Evolutionary conservation across 2,329 filamentous ascomycete genomes (phyloP).

Genomic region (Microdochium nivale): DNA sequence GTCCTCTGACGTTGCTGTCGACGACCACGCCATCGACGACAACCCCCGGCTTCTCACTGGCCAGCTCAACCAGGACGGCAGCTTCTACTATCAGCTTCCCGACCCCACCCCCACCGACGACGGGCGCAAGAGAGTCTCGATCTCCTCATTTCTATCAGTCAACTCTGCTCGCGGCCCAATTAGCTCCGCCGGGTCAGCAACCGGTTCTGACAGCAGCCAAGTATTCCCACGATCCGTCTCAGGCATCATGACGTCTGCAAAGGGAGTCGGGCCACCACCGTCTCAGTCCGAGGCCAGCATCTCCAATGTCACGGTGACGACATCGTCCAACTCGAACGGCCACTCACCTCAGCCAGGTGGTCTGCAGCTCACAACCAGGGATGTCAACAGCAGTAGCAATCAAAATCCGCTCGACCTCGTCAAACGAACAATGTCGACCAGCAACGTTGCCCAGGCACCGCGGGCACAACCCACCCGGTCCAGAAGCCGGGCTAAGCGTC

Average conservation of each 20-base stretch:
- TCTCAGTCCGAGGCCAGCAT: slow-evolving; percentile 41
- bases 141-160: slow-evolving; percentile 65
- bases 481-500: slow-evolving; percentile 61
- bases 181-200: slow-evolving; percentile 42
- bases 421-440: slow-evolving; percentile 28
- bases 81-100: slow-evolving; percentile 27
- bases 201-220: slow-evolving; percentile 39
- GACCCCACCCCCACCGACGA: slow-evolving; percentile 41
- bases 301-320: slow-evolving; percentile 44
- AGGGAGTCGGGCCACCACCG: slow-evolving; percentile 27
- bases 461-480: slow-evolving; percentile 47
- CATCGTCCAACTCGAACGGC: slow-evolving; percentile 34
- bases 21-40: slow-evolving; percentile 36
- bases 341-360: slow-evolving; percentile 30
- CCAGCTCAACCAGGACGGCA: slow-evolving; percentile 13
- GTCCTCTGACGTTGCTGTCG: slow-evolving; percentile 13
- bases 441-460: slow-evolving; percentile 13
- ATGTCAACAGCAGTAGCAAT: slow-evolving; percentile 19
- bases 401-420: slow-evolving; percentile 31
- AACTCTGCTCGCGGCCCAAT: slow-evolving; percentile 48
- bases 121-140: slow-evolving; percentile 54
- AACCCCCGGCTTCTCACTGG: slow-evolving; percentile 1
- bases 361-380: slow-evolving; percentile 37
- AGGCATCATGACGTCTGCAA: slow-evolving; percentile 34
- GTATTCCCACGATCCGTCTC: slow-evolving; percentile 31